Evolutionary conservation across 2,329 filamentous ascomycete genomes (phyloP).

Genomic region (Chaetomium sp.): DNA sequence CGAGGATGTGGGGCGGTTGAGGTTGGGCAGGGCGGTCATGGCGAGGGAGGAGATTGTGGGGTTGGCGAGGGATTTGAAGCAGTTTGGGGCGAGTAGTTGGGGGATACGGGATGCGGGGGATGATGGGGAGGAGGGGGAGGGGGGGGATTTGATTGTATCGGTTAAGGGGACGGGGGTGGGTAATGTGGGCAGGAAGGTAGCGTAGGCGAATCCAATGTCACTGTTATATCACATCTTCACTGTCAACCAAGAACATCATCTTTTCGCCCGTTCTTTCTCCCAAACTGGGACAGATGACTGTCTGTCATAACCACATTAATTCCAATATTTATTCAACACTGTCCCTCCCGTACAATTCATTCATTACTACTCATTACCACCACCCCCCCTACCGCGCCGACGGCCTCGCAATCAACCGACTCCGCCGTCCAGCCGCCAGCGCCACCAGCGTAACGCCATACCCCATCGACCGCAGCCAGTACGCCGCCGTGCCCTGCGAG

Average conservation of each 20-base stretch:
- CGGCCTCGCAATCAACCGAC: slow-evolving; percentile 25
- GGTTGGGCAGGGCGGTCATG: slow-evolving; percentile 73
- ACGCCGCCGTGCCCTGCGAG: slow-evolving; percentile 41
- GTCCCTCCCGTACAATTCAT: too few species aligned
- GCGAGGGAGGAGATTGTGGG: slow-evolving; percentile 74
- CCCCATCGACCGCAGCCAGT: slow-evolving; percentile 47
- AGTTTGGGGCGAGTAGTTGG: slow-evolving; percentile 89
- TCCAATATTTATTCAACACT: too few species aligned
- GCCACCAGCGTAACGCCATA: slow-evolving; percentile 50
- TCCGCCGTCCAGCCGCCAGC: slow-evolving; percentile 41
- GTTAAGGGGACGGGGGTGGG: slow-evolving; percentile 91
- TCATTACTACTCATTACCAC: neutral
- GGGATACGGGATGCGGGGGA: slow-evolving; percentile 71
- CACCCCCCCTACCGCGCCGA: slow-evolving; percentile 12
- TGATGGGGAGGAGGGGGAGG: slow-evolving; percentile 52
- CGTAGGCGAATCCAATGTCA: slow-evolving; percentile 30
- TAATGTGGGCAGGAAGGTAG: slow-evolving; percentile 88
- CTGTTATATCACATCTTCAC: neutral
- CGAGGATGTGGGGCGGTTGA: slow-evolving; percentile 85
- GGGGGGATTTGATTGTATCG: slow-evolving; percentile 73
- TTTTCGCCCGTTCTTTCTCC: too few species aligned
- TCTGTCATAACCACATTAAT: too few species aligned
- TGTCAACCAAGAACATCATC: too few species aligned
- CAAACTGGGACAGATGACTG: too few species aligned
- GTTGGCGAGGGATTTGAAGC: slow-evolving; percentile 75